Base-by-base conservation (phyloP, 1,139 yeast species). In the Nakaseomyces bracarensis region DNA sequence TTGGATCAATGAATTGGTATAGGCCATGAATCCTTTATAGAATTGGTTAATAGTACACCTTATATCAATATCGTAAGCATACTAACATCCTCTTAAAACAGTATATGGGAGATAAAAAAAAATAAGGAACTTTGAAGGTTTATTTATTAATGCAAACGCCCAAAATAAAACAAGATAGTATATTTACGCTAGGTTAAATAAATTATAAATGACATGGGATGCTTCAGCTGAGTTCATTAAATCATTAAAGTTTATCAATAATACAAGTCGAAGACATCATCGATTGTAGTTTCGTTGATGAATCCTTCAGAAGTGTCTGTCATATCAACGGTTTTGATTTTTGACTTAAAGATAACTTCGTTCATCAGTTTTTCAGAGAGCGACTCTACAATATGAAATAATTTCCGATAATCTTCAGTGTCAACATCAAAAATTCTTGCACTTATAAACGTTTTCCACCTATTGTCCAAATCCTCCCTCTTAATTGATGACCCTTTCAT, bases 361-460 rank as follows among this genome's bases (percentile, higher is more conserved):
- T 33, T 33, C 36, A 33, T 33, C 18, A 33, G 14, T 13, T 33
- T 20, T 11, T 33, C 36, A 9, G 36, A 33, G 16, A 33, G 26
- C 6, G 25, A 20, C 11, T 33, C 36, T 2, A 14, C 16, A 11
- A 33, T 8, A 18, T 33, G 21, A 11, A 20, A 18, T 1, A 33
- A 18, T 15, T 33, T 33, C 6, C 36, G 25, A 11, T 33, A 33
- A 8, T 20, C 36, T 13, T 33, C 36, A 26, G n/a, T 21, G n/a
- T 33, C 36, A 9, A 33, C 26, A 10, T 33, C 36, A 21, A 11
- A 20, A 3, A 33, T 13, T 8, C 36, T 11, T 7, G 25, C 36
- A n/a, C 26, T 21, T 5, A 33, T n/a, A 11, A 20, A 33, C 10
- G 16, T 3, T 21, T 18, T 20, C 36, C 36, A 33, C 8, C 18